These are phyloP conservation scores for Solanum hybrid DNA, from an alignment of 305 asterid species.

Conservation along the genomic window DNA sequence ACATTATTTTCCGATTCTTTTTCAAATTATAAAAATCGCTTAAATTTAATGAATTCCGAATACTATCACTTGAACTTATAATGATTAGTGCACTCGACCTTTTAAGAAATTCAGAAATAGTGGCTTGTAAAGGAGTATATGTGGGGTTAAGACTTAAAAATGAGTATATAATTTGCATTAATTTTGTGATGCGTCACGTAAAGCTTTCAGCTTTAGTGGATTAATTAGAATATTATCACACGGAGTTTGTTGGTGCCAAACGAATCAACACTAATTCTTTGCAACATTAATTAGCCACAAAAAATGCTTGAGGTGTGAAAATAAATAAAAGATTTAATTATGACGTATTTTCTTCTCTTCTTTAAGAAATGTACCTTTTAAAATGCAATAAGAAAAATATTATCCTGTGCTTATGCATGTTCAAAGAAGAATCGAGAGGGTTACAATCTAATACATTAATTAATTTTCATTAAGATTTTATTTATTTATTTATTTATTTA, in stretches of 20 bases:
- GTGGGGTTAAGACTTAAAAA: not conserved
- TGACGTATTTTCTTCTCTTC: not conserved
- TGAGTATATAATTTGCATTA: not conserved
- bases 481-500: not conserved
- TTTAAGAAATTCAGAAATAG: not conserved
- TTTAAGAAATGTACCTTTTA: not conserved
- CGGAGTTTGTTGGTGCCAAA: not conserved
- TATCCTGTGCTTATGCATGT: not conserved
- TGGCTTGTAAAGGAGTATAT: not conserved
- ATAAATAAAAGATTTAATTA: not conserved
- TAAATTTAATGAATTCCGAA: too few species aligned
- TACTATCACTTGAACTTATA: not conserved
- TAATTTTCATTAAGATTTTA: not conserved
- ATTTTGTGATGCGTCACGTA: not conserved
- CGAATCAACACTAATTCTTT: conserved; percentile 2
- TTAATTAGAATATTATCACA: not conserved
- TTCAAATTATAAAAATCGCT: too few species aligned
- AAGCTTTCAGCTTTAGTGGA: not conserved
- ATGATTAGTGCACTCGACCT: not conserved
- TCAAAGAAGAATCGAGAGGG: not conserved
- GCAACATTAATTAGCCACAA: not conserved
- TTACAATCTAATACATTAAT: too few species aligned
- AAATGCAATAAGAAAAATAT: not conserved
- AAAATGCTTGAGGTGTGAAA: not conserved
- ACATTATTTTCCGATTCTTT: rapidly evolving